Percentiles rank a stretch among this genome's conserved stretches.
phyloP scores from a whole-genome alignment of 345 rosid species.

The Camelina neglecta region DNA sequence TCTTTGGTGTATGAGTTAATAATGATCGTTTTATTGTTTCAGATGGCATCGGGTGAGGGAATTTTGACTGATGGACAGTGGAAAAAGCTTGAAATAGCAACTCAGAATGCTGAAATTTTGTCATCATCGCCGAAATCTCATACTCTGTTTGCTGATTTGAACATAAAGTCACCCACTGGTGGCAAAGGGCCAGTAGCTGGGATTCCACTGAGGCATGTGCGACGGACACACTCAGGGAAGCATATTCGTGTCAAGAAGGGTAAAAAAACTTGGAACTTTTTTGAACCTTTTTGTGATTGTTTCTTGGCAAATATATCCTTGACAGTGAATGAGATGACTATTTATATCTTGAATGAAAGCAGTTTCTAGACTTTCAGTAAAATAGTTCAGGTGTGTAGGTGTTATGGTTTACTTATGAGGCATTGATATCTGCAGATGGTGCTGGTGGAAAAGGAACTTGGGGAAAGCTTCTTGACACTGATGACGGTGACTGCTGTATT shows the following conservation, averaged over 20 bases:
- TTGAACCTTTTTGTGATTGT: not conserved
- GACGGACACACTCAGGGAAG: conserved; percentile 90
- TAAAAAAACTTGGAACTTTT: conserved; percentile 23
- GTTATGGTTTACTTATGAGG: conserved; percentile 18
- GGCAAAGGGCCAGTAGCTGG: conserved; percentile 71
- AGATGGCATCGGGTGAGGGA: conserved; percentile 86
- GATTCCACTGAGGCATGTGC: conserved; percentile 72
- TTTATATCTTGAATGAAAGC: not conserved
- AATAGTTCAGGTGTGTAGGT: conserved; percentile 6
- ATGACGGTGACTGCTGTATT: conserved; percentile 57
- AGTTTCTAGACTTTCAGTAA: not conserved
- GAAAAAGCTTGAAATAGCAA: conserved; percentile 77
- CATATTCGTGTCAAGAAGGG: conserved; percentile 83
- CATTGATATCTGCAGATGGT: conserved; percentile 61
- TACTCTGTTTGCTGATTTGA: conserved; percentile 66
- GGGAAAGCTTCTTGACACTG: conserved; percentile 96
- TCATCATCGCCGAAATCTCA: conserved; percentile 90
- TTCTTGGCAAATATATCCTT: not conserved
- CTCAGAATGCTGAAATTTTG: conserved; percentile 56
- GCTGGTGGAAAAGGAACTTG: conserved; percentile 99
- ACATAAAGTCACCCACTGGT: conserved; percentile 64
- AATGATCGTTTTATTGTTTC: conserved; percentile 16
- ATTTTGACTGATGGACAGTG: conserved; percentile 84
- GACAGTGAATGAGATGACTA: not conserved
- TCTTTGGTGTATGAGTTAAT: not conserved